phyloP scores from a whole-genome alignment of 116 monocot species.

The Dioscorea cayenensis region DNA sequence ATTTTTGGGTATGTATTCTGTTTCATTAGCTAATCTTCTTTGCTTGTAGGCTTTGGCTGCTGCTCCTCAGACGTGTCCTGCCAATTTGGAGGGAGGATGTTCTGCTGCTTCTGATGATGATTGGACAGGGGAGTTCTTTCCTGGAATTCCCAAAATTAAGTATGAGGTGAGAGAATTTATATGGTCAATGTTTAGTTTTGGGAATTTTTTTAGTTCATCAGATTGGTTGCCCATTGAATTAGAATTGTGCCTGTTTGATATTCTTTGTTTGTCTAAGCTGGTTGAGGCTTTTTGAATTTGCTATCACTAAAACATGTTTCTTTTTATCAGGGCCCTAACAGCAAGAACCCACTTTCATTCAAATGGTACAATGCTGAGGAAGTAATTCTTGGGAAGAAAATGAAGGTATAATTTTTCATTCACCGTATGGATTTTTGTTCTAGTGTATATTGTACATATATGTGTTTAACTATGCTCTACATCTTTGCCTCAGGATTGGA shows the following conservation, averaged over 20 bases:
- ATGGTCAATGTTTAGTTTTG: neutral
- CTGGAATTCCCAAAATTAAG: slow-evolving; percentile 85
- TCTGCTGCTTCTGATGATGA: slow-evolving; percentile 34
- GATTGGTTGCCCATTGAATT: neutral
- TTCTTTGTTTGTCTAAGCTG: neutral
- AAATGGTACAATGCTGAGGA: slow-evolving; percentile 96
- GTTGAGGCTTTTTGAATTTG: neutral
- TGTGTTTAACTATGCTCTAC: neutral
- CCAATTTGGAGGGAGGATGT: slow-evolving; percentile 49
- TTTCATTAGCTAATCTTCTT: neutral
- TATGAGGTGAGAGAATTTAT: slow-evolving; percentile 66
- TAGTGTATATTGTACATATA: neutral
- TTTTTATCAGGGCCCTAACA: slow-evolving; percentile 61
- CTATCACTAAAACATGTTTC: neutral
- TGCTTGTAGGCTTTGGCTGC: slow-evolving; percentile 26
- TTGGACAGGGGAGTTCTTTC: slow-evolving; percentile 95
- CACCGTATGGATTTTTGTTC: neutral
- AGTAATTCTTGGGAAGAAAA: slow-evolving; percentile 93
- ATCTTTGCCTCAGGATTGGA: slow-evolving; percentile 55
- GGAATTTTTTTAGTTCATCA: neutral
- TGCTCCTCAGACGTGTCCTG: slow-evolving; percentile 46
- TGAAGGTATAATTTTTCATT: slow-evolving; percentile 56
- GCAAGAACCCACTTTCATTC: slow-evolving; percentile 89
- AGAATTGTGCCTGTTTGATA: too few species aligned
- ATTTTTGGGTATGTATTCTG: too few species aligned